Conservation (phyloP, 1,139 yeast species). For the Candida sp. region DNA sequence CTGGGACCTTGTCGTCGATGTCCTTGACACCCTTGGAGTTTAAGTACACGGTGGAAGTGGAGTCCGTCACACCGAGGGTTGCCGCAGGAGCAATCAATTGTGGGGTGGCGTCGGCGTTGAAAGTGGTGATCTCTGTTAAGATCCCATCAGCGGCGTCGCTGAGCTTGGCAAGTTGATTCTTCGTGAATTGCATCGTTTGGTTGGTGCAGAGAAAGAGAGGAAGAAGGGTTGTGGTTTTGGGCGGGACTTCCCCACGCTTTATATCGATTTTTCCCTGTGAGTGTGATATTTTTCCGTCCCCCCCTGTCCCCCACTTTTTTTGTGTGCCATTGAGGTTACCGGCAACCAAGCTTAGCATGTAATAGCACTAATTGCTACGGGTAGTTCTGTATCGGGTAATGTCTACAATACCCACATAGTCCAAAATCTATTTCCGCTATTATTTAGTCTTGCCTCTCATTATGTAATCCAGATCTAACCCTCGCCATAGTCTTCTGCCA, state of each 20-base stretch:
- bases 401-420: neutral
- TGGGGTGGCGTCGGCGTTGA: conserved; percentile 12
- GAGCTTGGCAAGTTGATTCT: conserved; percentile 7
- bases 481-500: no score
- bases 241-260: neutral
- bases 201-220: neutral
- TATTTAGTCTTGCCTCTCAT: neutral
- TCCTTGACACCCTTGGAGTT: conserved; percentile 27
- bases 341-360: no score
- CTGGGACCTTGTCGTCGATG: conserved; percentile 22
- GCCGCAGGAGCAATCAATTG: conserved; percentile 28
- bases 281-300: neutral
- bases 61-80: conserved; percentile 32
- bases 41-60: conserved; percentile 25
- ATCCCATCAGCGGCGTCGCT: conserved; percentile 16
- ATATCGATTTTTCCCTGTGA: neutral
- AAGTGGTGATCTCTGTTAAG: conserved; percentile 17
- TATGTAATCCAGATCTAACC: neutral
- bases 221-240: neutral
- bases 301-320: neutral
- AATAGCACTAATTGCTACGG: no score
- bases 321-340: no score
- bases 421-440: no score
- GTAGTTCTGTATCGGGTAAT: neutral
- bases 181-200: conserved; percentile 9